Evolutionary conservation across 352 stramenopile species (phyloP).

Genomic region (Phytophthora agathidicida): DNA sequence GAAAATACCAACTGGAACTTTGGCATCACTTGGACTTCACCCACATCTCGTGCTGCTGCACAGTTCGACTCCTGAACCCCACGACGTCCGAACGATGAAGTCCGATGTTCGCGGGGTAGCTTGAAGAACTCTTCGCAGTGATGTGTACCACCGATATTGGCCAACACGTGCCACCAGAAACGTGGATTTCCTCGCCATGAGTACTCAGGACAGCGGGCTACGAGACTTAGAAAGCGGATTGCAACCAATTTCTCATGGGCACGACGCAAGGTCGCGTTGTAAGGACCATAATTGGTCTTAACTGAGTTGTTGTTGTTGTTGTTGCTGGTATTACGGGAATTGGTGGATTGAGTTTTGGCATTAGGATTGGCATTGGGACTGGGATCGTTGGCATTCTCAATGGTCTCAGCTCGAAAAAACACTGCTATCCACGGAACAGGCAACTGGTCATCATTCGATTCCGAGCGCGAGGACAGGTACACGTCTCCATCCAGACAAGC

Average conservation of each 20-base stretch:
- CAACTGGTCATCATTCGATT: not conserved
- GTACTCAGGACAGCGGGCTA: constrained; percentile 29
- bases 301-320: not conserved
- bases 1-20: constrained; percentile 50
- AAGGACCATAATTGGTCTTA: not conserved
- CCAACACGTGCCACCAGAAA: constrained; percentile 42
- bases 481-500: constrained; percentile 16
- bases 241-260: constrained; percentile 31
- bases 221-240: constrained; percentile 31
- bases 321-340: not conserved
- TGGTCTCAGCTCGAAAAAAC: constrained; percentile 3
- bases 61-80: not conserved
- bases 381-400: not conserved
- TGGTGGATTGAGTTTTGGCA: not conserved
- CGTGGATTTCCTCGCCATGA: constrained; percentile 36
- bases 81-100: not conserved
- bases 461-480: not conserved
- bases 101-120: not conserved
- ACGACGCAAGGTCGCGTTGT: not conserved
- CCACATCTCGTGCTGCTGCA: constrained; percentile 4
- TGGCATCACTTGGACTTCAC: constrained; percentile 23
- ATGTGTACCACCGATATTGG: not conserved
- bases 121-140: constrained; percentile 13
- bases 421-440: constrained; percentile 20
- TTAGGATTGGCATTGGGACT: not conserved